Conservation (phyloP, 768 basidiomycete genomes). For the Candolleomyces efflorescens region DNA sequence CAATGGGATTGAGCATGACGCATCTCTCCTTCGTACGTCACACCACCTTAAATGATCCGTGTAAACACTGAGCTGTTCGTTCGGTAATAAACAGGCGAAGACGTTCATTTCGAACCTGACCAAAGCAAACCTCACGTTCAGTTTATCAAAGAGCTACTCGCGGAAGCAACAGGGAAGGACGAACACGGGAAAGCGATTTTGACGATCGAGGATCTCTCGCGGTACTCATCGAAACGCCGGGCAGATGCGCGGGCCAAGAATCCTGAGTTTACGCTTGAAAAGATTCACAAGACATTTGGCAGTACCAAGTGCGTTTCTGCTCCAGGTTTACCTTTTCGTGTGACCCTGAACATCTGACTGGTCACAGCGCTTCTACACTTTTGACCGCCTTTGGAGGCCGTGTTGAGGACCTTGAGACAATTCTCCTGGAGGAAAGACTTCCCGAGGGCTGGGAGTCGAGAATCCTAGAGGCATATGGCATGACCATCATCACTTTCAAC, state of each 20-base stretch:
- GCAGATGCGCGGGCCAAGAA: constrained; percentile 51
- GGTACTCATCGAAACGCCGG: constrained; percentile 55
- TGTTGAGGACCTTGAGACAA: constrained; percentile 40
- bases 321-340: background rate
- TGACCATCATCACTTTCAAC: constrained; percentile 56
- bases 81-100: constrained; percentile 50
- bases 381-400: constrained; percentile 48
- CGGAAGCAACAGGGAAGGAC: constrained; percentile 55
- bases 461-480: constrained; percentile 40
- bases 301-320: constrained; percentile 67
- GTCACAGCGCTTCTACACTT: constrained; percentile 54
- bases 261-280: constrained; percentile 47
- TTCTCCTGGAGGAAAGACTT: constrained; percentile 61
- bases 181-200: constrained; percentile 41
- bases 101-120: constrained; percentile 39
- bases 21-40: constrained; percentile 53
- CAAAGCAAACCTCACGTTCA: constrained; percentile 49
- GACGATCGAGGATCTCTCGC: constrained; percentile 56
- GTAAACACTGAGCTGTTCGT: background rate
- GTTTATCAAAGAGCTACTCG: constrained; percentile 53
- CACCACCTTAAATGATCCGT: no score
- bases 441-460: constrained; percentile 63
- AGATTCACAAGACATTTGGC: constrained; percentile 57
- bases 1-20: constrained; percentile 75
- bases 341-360: no score